Evolutionary conservation across 164 flowering plant species (phyloP), one percentile per base, ranked within the genome.

Genomic region (Annona cherimola): DNA sequence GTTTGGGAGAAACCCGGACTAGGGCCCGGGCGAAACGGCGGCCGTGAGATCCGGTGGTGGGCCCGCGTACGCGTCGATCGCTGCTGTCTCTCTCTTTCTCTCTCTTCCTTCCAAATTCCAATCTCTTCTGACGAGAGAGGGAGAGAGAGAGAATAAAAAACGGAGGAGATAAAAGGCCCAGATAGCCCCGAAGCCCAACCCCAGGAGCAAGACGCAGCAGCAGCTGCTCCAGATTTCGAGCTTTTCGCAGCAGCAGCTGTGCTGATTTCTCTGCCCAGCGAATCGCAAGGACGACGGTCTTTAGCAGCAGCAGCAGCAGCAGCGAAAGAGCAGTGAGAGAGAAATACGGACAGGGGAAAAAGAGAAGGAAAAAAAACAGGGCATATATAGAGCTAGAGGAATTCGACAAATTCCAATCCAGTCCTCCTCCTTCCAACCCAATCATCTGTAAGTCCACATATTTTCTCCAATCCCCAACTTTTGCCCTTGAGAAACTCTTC

Each of bases 391-490:
- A 26, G 35, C 35, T 26, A 26, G 35, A 61, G 71, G 20, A 69
- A 42, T 57, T 20, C n/a, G 40, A 61, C 61, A 76, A 77, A 65
- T 75, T 69, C 81, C 85, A 76, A 77, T 77, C 82, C 72, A 71
- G 50, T 70, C 68, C 79, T 73, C 69, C 60, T 69, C 77, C 78
- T 71, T 74, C 82, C 81, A 78, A 77, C 74, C 83, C 81, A 79
- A 78, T 79, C 35, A 26, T 26, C 79, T 69, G 88, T 83, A 85
- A 83, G 87, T 81, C 73, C 69, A 71, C 41, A 11, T 76, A 61
- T 72, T 50, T 26, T 19, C 69, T 60, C 4, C 61, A 64, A 64
- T 64, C 67, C 67, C 35, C 14, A 6, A 64, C 71, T 60, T 26
- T 76, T 67, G 1, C 35, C 67, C 9, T 39, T 20, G 67, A 39